Evolutionary conservation across 176 grass and related monocot genomes (phyloP).

Genomic region (Lolium rigidum): DNA sequence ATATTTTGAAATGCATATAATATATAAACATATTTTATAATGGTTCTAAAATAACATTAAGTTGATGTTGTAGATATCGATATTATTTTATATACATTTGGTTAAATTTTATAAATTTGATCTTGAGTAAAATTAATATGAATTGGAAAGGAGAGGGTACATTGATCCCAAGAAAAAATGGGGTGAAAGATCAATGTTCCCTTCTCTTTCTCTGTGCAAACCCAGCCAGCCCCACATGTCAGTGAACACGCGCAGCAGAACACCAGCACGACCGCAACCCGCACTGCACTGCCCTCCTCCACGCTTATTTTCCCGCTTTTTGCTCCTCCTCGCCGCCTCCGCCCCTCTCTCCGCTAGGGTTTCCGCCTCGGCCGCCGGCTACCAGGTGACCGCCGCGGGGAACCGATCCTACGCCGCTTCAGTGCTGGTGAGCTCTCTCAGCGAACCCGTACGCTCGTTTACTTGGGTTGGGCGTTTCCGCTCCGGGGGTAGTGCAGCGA

Average conservation of each 20-base stretch:
- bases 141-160: no score
- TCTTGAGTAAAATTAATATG: no score
- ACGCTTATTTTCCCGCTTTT: constrained; percentile 30
- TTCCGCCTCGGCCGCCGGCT: constrained; percentile 2
- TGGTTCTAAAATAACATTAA: no score
- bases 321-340: background rate
- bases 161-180: no score
- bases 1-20: no score
- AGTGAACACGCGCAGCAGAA: background rate
- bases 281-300: background rate
- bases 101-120: no score
- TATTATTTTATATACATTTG: no score
- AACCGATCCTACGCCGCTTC: background rate
- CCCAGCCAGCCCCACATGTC: background rate
- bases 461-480: constrained; percentile 2
- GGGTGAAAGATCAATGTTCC: no score
- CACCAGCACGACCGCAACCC: background rate
- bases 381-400: background rate
- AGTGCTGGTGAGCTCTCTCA: constrained; percentile 24
- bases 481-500: background rate
- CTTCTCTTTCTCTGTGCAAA: no score
- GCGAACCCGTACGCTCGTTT: background rate
- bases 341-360: constrained; percentile 8
- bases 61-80: no score
- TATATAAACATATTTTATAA: no score